Base-by-base conservation (phyloP, 1,284 basidiomycete species). In the Inonotus hispidus region DNA sequence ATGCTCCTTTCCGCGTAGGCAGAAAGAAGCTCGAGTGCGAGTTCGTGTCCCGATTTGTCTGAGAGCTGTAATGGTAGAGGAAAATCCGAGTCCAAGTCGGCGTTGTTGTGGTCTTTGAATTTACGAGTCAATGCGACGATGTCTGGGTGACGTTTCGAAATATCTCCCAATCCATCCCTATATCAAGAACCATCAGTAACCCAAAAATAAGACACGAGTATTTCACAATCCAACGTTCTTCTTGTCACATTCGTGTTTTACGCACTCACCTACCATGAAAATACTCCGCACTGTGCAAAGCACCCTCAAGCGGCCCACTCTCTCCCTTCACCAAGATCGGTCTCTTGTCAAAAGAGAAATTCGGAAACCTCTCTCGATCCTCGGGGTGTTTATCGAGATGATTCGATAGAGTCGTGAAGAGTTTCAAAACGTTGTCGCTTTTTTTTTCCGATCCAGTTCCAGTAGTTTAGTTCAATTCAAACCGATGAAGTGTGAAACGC, bases 161-260 rank as follows among this genome's bases (percentile, higher is more conserved):
- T 89, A 63, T 83, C 82, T 1, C 87, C 83, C 2, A 96, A 73
- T n/a, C 94, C 94, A 73, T 95, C 94, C 65, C 87, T 89, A 63
- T n/a, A 53, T 35, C n/a, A 35, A 53, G 32, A 35, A 19, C n/a
- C 1, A 35, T 53, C 13, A 5, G 27, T 49, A 10, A 49, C n/a
- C n/a, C n/a, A n/a, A n/a, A n/a, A n/a, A n/a, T n/a, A n/a, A n/a
- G n/a, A n/a, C n/a, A n/a, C n/a, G n/a, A n/a, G n/a, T n/a, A n/a
- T n/a, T n/a, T n/a, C n/a, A n/a, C n/a, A n/a, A n/a, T n/a, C n/a
- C n/a, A n/a, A n/a, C n/a, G n/a, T n/a, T n/a, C n/a, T n/a, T n/a
- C n/a, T n/a, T n/a, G n/a, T n/a, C n/a, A n/a, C n/a, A n/a, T n/a
- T n/a, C n/a, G n/a, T n/a, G 2, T 47, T n/a, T 10, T 19, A 19